Base-by-base conservation (phyloP, 129 eudicot genomes). In the Arctium minus region DNA sequence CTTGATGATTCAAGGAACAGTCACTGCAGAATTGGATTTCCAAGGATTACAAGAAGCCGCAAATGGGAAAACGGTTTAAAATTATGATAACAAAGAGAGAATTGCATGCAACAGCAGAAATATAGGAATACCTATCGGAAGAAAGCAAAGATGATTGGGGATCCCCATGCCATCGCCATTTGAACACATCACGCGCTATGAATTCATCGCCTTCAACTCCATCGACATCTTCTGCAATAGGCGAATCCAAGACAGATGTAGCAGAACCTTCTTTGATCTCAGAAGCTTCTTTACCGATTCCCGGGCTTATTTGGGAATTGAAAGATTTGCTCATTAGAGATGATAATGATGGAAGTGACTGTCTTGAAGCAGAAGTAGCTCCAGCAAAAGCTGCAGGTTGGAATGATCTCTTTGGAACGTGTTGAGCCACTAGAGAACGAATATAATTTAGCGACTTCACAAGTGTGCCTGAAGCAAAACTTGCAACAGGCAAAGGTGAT, bases 331-430 rank as follows among this genome's bases (percentile, higher is more conserved):
- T 93, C 89, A 96, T 86, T 78, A 93, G 82, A 70, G 99, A 93
- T 83, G 99, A 96, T 82, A 96, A 83, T 72, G 98, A 81, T 71
- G 99, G 99, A 86, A 96, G 98, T 76, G 88, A 68, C 69, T 96
- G 99, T 79, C 97, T 90, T 78, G 99, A 90, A 65, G 92, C 89
- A 67, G 97, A 15, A 53, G 89, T 86, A 7, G 92, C 95, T 79
- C 97, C 99, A 64, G 97, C 91, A 72, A 93, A 93, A 73, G 92
- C 96, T 71, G 99, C 97, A 22, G 99, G 91, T 84, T 96, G 98
- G 48, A 96, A 91, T 29, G 98, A 90, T 77, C 98, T 89, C 65
- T 86, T 93, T 84, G 99, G 99, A 72, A 93, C 86, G 79, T 93
- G 89, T 79, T 91, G 99, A 65, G 94, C 92, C 80, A 93, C 99